phyloP scores from a whole-genome alignment of 139 green algal genomes.

The Coelastrella sp. region DNA sequence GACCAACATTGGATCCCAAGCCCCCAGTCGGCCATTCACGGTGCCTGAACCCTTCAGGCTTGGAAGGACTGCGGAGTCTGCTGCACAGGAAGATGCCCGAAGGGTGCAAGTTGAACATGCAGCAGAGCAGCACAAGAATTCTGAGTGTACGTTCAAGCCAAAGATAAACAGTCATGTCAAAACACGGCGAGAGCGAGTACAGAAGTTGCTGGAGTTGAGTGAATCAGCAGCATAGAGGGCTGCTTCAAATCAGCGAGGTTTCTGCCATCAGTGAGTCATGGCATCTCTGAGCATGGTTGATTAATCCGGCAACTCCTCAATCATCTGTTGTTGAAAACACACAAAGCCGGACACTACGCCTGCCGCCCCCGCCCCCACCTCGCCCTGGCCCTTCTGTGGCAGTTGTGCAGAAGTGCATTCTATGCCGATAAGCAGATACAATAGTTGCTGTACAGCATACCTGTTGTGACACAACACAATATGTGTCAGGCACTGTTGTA shows the following conservation, averaged over 20 bases:
- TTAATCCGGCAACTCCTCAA: too few species aligned
- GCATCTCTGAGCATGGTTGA: not conserved
- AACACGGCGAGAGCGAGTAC: conserved; percentile 23
- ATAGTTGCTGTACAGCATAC: too few species aligned
- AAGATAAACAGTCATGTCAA: not conserved
- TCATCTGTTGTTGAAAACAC: too few species aligned
- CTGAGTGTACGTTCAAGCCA: conserved; percentile 43
- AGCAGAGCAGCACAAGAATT: not conserved
- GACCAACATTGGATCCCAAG: not conserved
- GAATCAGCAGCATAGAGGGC: not conserved
- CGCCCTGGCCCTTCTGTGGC: too few species aligned
- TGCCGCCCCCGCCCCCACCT: too few species aligned
- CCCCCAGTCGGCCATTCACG: not conserved
- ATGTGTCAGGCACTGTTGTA: too few species aligned
- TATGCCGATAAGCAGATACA: too few species aligned
- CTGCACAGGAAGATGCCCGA: not conserved
- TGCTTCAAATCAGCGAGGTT: not conserved
- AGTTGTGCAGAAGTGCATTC: too few species aligned
- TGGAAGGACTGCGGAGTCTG: not conserved
- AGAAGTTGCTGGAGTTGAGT: conserved; percentile 20
- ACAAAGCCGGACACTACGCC: too few species aligned
- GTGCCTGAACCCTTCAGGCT: conserved; percentile 41
- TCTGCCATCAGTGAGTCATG: too few species aligned
- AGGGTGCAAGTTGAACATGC: not conserved
- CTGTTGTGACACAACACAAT: too few species aligned